Percentiles rank a stretch among this genome's conserved stretches.
Conservation (phyloP, 2,329 filamentous ascomycete species). For the Emmonsiellopsis sp. region DNA sequence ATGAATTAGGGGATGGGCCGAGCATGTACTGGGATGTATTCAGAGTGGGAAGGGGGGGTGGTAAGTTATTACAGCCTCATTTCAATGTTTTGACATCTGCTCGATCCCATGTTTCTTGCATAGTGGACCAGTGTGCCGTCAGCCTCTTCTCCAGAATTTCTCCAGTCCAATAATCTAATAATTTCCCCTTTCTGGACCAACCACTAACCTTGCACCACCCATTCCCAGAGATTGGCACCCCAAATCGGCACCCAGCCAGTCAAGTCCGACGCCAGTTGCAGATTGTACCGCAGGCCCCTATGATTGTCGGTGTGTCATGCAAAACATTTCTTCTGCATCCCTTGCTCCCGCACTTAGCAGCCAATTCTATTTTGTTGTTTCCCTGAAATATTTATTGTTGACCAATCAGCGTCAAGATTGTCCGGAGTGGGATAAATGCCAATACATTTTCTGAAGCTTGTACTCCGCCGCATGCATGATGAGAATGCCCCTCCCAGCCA, state of each 20-base stretch:
- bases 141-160: not conserved
- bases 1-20: not conserved
- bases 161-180: not conserved
- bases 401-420: not conserved
- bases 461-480: not conserved
- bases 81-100: not conserved
- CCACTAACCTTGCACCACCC: not conserved
- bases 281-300: not conserved
- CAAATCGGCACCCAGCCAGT: not conserved
- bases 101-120: not conserved
- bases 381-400: not conserved
- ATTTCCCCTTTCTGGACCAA: not conserved
- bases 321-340: slow-evolving; percentile 2
- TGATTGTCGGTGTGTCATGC: slow-evolving; percentile 1
- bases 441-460: not conserved
- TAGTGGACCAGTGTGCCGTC: not conserved
- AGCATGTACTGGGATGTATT: not conserved
- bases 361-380: not conserved
- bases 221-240: not conserved
- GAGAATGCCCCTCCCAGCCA: not conserved
- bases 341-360: not conserved
- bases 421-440: not conserved
- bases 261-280: not conserved
- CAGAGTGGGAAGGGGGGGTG: not conserved
- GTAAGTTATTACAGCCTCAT: slow-evolving; percentile 1